Conservation (phyloP, 208 protist genomes). For the Leishmania gerbilli region DNA sequence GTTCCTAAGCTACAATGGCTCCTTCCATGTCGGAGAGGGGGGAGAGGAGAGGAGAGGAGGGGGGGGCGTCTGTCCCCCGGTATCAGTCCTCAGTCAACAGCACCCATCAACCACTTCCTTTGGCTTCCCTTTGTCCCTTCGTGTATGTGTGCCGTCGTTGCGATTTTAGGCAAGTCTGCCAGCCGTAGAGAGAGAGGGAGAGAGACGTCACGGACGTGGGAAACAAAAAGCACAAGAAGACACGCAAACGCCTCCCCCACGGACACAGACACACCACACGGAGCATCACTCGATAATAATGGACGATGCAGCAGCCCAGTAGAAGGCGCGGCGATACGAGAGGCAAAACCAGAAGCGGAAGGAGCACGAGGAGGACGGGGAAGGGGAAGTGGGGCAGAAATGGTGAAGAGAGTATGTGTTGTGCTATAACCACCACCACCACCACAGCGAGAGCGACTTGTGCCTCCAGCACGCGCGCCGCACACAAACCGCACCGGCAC, state of each 20-base stretch:
- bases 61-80: neutral
- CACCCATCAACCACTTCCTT: neutral
- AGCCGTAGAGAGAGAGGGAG: neutral
- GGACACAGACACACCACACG: neutral
- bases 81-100: neutral
- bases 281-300: neutral
- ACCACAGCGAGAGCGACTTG: neutral
- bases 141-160: neutral
- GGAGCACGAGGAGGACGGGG: neutral
- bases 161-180: neutral
- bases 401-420: neutral
- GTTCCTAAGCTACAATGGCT: neutral
- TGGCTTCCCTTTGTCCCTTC: too few relatives aligned
- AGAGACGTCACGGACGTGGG: neutral
- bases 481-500: neutral
- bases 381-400: neutral
- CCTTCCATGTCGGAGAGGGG: neutral
- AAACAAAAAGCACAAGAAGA: neutral
- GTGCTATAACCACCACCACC: neutral
- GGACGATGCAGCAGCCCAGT: neutral
- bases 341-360: neutral
- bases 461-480: neutral
- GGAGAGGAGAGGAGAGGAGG: neutral
- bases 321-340: neutral
- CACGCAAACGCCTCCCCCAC: neutral